Base-by-base conservation (phyloP, 2,329 filamentous ascomycete species). In the Fusarium sororula region DNA sequence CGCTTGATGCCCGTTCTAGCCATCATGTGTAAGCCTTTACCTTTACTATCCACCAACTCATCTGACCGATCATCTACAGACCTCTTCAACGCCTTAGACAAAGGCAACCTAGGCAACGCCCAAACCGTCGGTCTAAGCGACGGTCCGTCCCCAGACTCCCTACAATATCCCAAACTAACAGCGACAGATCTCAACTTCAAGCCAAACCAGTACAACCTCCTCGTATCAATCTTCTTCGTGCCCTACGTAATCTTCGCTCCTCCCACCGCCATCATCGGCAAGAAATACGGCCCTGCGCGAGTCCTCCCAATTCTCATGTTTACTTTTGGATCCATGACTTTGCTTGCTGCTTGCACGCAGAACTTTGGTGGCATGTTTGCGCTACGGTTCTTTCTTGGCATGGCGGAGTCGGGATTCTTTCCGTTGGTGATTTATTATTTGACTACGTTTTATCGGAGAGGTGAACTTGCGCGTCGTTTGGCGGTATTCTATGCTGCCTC, bases 171-270 rank as follows among this genome's bases (percentile, higher is more conserved):
- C 1, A 15, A 7, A 14, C 63, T 68, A 9, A 68, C 17, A n/a
- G 0, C 6, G 3, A 14, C 9, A 68, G 66, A 68, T 44, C 42
- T 68, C 15, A 68, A 68, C 15, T 68, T 68, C 38, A 50, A 68
- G 1, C 64, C 66, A 3, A 61, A 61, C 5, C 66, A 68, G 1
- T 68, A 68, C 4, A 68, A 68, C n/a, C 66, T 68, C 9, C 17
- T 68, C 4, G 64, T 68, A 1, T 68, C 66, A 13, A 68, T 68
- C 14, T 68, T 68, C 22, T 68, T 68, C 32, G 66, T 68, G 3
- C 66, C 66, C 3, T 68, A 68, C 13, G 66, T 68, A 17, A 22
- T 68, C 5, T 68, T 68, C 5, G 64, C 66, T 26, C 66, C 66
- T 22, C 66, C 66, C 0, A 42, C 22, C 2, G 66, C 66, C 7